Base-by-base conservation (phyloP, 2,329 filamentous ascomycete species). In the Cladosporium sp. region DNA sequence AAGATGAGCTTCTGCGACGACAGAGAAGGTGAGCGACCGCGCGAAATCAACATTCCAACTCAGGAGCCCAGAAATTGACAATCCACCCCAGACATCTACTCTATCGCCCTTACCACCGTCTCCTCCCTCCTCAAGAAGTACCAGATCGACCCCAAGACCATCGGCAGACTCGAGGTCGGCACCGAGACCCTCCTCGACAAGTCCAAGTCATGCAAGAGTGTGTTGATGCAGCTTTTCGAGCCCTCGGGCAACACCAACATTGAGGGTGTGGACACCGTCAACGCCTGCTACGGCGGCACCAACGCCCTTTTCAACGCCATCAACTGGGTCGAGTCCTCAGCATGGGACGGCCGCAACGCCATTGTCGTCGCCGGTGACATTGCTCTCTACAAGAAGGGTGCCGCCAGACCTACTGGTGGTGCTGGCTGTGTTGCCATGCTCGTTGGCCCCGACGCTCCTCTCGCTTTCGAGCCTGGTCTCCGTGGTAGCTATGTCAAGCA, bases 1-100 rank as follows among this genome's bases (percentile, higher is more conserved):
- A 82, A 81, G 75, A 84, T 84, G 82, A 82, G 80, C 78, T 84
- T 84, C 77, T 84, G 82, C 75, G 82, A 84, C 75, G 82, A 84
- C 74, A 78, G 82, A 67, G 82, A 84, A 78, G 81, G 81, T 82
- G 69, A 70, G 52, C 21, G 69, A 70, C 37, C 21, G 23, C 26
- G n/a, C 11, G 31, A 55, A 28, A 63, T 5, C 50, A 28, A 56
- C 4, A 21, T 18, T 52, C 49, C 49, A n/a, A 35, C 16, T 50
- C 12, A 21, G 26, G 58, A 23, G 21, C 21, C 62, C 29, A 59
- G 7, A 31, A 16, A 46, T 57, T 53, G 21, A 46, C 53, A 26
- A 14, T 2, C 21, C 12, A 49, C 21, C 49, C 7, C 72, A 83
- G 82, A 84, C 74, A 83, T 84, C 72, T 84, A 84, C 79, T 84